Percentiles rank a stretch among this genome's conserved stretches.
Evolutionary conservation across 2,329 filamentous ascomycete genomes (phyloP).

Genomic region (Podosphaera xanthii): DNA sequence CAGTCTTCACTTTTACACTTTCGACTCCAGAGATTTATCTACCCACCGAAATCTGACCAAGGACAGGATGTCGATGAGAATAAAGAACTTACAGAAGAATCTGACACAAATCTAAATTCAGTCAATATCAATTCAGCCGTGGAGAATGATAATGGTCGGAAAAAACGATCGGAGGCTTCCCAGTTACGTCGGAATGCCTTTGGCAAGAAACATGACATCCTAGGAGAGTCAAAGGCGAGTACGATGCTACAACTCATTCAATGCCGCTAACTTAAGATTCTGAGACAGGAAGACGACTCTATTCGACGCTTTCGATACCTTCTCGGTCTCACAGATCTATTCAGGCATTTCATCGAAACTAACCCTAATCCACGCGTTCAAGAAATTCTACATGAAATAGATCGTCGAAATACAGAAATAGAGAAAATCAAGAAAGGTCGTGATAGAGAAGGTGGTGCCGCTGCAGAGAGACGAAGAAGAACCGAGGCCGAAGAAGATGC

Average conservation of each 20-base stretch:
- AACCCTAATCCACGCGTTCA: constrained; percentile 90
- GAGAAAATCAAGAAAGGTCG: constrained; percentile 43
- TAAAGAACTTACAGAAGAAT: constrained; percentile 42
- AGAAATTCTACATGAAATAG: constrained; percentile 83
- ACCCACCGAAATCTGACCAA: constrained; percentile 8
- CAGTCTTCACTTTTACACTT: neutral
- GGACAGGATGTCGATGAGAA: constrained; percentile 37
- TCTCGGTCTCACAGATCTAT: constrained; percentile 81
- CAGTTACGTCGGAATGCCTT: constrained; percentile 81
- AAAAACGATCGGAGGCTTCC: constrained; percentile 65
- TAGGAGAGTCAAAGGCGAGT: constrained; percentile 76
- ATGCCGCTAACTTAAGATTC: neutral
- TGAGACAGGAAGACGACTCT: constrained; percentile 64
- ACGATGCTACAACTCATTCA: neutral
- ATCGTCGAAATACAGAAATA: constrained; percentile 67
- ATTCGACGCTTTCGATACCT: constrained; percentile 88
- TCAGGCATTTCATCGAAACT: constrained; percentile 95
- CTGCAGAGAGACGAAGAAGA: constrained; percentile 53
- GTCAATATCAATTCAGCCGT: constrained; percentile 61
- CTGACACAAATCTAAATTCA: constrained; percentile 43
- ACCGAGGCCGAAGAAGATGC: constrained; percentile 97
- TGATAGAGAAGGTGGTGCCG: constrained; percentile 64
- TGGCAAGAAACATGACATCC: constrained; percentile 77
- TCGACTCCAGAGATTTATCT: constrained; percentile 1
- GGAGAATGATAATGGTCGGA: constrained; percentile 55